Evolutionary conservation across 768 basidiomycete species (phyloP).

Genomic region (Antrodiella citrinella): DNA sequence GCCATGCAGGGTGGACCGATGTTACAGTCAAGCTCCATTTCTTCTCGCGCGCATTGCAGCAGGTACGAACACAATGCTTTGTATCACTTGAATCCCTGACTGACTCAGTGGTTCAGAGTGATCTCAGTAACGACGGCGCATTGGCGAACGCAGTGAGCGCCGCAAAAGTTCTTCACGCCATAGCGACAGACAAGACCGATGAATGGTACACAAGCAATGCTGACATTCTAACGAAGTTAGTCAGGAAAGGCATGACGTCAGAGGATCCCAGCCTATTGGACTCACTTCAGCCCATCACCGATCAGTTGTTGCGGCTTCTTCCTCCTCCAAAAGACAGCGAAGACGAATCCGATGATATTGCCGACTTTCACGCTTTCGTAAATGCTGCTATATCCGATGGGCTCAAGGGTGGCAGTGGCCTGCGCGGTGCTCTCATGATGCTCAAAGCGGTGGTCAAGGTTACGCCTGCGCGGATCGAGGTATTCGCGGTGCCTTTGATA

Average conservation of each 20-base stretch:
- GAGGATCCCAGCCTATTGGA: slow-evolving; percentile 80
- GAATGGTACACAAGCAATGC: slow-evolving; percentile 75
- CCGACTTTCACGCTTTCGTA: slow-evolving; percentile 73
- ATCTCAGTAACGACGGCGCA: slow-evolving; percentile 58
- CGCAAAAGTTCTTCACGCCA: slow-evolving; percentile 83
- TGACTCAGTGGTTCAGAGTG: slow-evolving; percentile 39
- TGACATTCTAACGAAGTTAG: slow-evolving; percentile 64
- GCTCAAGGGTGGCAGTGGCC: slow-evolving; percentile 29
- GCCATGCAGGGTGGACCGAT: slow-evolving; percentile 81
- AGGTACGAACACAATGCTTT: no score
- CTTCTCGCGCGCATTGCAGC: slow-evolving; percentile 79
- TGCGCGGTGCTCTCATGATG: slow-evolving; percentile 80
- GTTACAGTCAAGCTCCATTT: slow-evolving; percentile 88
- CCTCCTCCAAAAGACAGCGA: slow-evolving; percentile 77
- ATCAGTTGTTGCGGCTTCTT: slow-evolving; percentile 66
- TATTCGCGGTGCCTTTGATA: slow-evolving; percentile 66
- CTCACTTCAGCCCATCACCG: slow-evolving; percentile 73
- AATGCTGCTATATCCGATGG: slow-evolving; percentile 59
- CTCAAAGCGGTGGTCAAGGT: slow-evolving; percentile 78
- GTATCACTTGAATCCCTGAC: not conserved
- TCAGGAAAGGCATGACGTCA: slow-evolving; percentile 78
- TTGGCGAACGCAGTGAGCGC: slow-evolving; percentile 67
- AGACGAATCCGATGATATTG: slow-evolving; percentile 53
- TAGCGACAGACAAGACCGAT: slow-evolving; percentile 75
- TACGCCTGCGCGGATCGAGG: slow-evolving; percentile 76